Base-by-base conservation (phyloP, 208 protist genomes). In the Endotrypanum monterogeii region DNA sequence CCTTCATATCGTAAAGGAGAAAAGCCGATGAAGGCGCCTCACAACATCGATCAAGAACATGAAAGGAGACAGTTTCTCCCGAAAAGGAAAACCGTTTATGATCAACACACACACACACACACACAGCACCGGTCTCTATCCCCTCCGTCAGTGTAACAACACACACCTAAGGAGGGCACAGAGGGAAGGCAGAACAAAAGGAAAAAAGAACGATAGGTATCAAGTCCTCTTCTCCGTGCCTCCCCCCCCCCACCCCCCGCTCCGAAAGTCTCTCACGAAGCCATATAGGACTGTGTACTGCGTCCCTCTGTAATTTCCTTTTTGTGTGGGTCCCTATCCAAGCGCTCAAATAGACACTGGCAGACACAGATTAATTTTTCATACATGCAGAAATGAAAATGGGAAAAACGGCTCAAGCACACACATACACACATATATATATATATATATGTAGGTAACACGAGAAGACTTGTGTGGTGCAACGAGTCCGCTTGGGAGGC, bases 331-430 rank as follows among this genome's bases (percentile, higher is more conserved):
- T 25, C n/a, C 23, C 23, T n/a, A 30, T 54, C 44, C n/a, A 23
- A 37, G 32, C 25, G 32, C 14, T 25, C 63, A 4, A 28, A 28
- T 25, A 57, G 6, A 57, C 7, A 57, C 23, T 23, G 63, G 44
- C 16, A 68, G 41, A 68, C 32, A 23, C 32, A n/a, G 23, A 41
- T 55, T 46, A 18, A 57, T 48, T 11, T 14, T 41, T 68, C 71
- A 75, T 68, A 75, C 60, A 75, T 75, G 60, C 46, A 60, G 28
- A 46, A 11, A 65, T 30, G 61, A 71, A 66, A 37, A 74, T 41
- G 1, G 37, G 30, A 63, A 60, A 62, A 48, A 61, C 7, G 6
- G 23, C 51, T 35, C 32, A 14, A 3, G 12, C 39, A 69, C 44
- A 18, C 23, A 39, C 14, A 68, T 2, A 68, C 48, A 68, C 39